Percentiles rank a stretch among this genome's conserved stretches.
These are phyloP conservation scores for Colletotrichum nymphaeae DNA, from an alignment of 2,329 filamentous ascomycete genomes.

Conservation along the genomic window DNA sequence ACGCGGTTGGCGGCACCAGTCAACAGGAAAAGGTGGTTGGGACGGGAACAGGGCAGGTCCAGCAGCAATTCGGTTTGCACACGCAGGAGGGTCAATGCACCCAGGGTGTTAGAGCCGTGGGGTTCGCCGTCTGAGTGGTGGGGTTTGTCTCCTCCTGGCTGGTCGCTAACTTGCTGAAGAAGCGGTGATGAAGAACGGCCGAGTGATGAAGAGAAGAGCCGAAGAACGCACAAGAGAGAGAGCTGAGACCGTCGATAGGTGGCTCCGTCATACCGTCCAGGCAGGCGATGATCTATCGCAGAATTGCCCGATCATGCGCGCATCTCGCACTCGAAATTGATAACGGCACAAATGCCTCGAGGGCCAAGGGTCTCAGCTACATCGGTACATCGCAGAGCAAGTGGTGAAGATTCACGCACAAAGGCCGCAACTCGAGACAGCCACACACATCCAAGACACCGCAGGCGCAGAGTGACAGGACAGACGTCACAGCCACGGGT, in stretches of 20 bases:
- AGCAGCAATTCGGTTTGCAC: not conserved
- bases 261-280: not conserved
- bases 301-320: not conserved
- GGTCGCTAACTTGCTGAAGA: constrained; percentile 9
- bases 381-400: constrained; percentile 6
- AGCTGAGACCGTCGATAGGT: not conserved
- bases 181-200: constrained; percentile 15
- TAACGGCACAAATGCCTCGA: constrained; percentile 24
- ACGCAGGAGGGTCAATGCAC: constrained; percentile 18
- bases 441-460: not conserved
- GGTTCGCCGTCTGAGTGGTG: constrained; percentile 1
- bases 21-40: constrained; percentile 4
- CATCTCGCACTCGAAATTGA: not conserved
- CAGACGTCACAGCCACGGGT: constrained; percentile 30
- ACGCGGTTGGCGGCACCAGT: constrained; percentile 1
- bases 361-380: constrained; percentile 15
- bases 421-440: constrained; percentile 30
- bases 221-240: not conserved
- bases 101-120: constrained; percentile 11
- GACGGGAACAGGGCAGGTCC: constrained; percentile 4
- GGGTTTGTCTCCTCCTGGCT: not conserved
- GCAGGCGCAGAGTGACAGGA: not conserved
- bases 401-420: constrained; percentile 29
- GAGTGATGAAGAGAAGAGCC: not conserved
- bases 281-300: not conserved